Percentiles rank a stretch among this genome's conserved stretches.
phyloP scores from a whole-genome alignment of 257 asterid species.

The Nicotiana otophora region DNA sequence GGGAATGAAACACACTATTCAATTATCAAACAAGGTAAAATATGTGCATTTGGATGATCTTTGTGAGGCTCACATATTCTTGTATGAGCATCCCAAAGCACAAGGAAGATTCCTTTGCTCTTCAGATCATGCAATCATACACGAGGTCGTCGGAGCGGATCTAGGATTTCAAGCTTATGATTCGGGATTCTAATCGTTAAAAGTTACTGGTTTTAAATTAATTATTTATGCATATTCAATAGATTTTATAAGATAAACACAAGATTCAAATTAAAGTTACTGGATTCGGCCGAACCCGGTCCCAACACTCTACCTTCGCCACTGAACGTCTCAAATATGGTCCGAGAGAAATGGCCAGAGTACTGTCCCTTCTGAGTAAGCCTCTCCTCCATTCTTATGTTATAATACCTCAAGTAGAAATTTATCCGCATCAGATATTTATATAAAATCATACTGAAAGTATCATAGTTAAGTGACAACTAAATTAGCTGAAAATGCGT shows the following conservation, averaged over 20 bases:
- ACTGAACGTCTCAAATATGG: constrained; percentile 36
- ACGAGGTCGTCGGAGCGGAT: neutral
- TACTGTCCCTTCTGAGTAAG: constrained; percentile 72
- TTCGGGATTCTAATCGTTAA: no score
- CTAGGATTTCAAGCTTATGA: neutral
- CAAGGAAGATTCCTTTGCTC: constrained; percentile 83
- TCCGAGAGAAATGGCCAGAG: constrained; percentile 69
- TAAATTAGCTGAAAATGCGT: no score
- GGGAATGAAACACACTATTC: constrained; percentile 79
- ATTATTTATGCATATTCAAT: no score
- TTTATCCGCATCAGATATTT: no score
- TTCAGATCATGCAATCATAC: constrained; percentile 63
- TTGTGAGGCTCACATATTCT: constrained; percentile 73
- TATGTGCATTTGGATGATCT: constrained; percentile 80
- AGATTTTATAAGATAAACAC: no score
- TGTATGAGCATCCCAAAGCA: constrained; percentile 64
- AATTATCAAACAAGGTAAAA: constrained; percentile 73
- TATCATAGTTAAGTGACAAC: no score
- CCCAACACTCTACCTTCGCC: no score
- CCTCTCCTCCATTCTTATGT: neutral
- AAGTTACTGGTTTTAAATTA: no score
- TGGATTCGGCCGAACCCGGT: no score
- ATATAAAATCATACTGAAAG: no score
- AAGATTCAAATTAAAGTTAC: no score
- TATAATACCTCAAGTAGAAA: no score